Evolutionary conservation across 805 yeast genomes (phyloP).

Genomic region (Wickerhamomyces ciferrii): DNA sequence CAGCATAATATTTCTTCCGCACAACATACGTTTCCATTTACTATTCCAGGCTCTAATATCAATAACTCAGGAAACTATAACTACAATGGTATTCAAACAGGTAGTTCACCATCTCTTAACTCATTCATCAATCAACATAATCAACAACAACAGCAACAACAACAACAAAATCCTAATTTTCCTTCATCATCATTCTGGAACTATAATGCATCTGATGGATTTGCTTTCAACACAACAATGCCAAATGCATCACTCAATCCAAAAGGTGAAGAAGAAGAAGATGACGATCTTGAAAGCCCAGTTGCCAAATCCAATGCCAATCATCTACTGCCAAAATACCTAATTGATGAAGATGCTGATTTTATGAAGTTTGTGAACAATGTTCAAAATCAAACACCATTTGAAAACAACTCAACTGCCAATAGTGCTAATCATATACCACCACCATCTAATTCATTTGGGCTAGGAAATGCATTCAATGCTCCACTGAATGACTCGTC

Average conservation of each 20-base stretch:
- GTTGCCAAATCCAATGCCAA: slow-evolving; percentile 22
- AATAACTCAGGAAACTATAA: slow-evolving; percentile 3
- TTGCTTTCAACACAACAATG: not conserved
- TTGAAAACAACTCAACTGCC: not conserved
- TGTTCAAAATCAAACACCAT: not conserved
- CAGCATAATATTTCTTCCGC: slow-evolving; percentile 3
- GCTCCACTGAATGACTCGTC: slow-evolving; percentile 8
- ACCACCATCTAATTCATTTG: slow-evolving; percentile 3
- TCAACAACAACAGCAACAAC: not conserved
- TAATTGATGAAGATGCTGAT: slow-evolving; percentile 21
- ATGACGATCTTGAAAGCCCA: slow-evolving; percentile 24
- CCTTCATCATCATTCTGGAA: slow-evolving; percentile 1
- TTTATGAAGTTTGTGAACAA: slow-evolving; percentile 3
- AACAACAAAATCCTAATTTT: not conserved
- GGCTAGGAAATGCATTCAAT: slow-evolving; percentile 4
- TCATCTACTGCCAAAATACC: slow-evolving; percentile 29
- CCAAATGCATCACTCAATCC: not conserved
- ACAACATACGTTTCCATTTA: not conserved
- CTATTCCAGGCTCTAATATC: not conserved
- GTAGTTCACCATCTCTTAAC: slow-evolving; percentile 9
- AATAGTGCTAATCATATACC: not conserved
- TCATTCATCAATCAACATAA: not conserved
- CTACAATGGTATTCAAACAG: slow-evolving; percentile 2
- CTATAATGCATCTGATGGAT: not conserved
- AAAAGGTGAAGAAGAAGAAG: slow-evolving; percentile 4